These are phyloP conservation scores for Hyparrhenia diplandra DNA, from an alignment of 176 grass and related monocot species.

Conservation along the genomic window DNA sequence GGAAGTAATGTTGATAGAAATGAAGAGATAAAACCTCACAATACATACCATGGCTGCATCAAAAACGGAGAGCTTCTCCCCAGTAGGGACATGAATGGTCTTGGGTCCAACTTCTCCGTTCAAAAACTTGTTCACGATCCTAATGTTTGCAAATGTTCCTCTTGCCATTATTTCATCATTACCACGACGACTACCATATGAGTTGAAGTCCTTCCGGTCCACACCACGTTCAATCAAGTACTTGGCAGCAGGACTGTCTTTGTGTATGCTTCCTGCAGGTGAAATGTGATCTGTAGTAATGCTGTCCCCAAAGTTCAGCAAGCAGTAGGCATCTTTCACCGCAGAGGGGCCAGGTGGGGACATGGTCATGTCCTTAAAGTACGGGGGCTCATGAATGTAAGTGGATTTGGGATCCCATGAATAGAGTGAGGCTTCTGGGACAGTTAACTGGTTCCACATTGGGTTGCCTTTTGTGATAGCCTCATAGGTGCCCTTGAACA, in stretches of 20 bases:
- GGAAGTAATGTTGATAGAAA: neutral
- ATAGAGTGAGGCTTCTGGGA: constrained; percentile 65
- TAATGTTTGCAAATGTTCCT: constrained; percentile 97
- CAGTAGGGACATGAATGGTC: constrained; percentile 79
- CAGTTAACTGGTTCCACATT: constrained; percentile 86
- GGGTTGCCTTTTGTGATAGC: constrained; percentile 89
- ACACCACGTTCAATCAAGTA: constrained; percentile 81
- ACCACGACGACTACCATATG: constrained; percentile 81
- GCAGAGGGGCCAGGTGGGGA: constrained; percentile 61
- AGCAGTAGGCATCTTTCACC: constrained; percentile 80
- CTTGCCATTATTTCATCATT: constrained; percentile 94
- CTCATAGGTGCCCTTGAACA: constrained; percentile 91
- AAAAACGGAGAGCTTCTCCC: constrained; percentile 85
- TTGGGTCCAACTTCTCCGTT: constrained; percentile 79
- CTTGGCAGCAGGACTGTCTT: constrained; percentile 79
- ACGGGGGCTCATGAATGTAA: constrained; percentile 88
- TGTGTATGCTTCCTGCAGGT: constrained; percentile 91
- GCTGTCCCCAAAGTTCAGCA: constrained; percentile 87
- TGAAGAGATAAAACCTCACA: neutral
- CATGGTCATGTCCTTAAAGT: constrained; percentile 94
- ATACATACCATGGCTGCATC: constrained; percentile 75
- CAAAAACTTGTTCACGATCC: constrained; percentile 86
- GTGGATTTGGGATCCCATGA: constrained; percentile 83
- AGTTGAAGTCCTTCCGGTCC: constrained; percentile 80
- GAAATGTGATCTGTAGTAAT: constrained; percentile 96